A percentile compares a stretch with the other conserved stretches of the same genome.
Evolutionary conservation across 805 yeast genomes (phyloP).

Genomic region (Candida stauntonica): DNA sequence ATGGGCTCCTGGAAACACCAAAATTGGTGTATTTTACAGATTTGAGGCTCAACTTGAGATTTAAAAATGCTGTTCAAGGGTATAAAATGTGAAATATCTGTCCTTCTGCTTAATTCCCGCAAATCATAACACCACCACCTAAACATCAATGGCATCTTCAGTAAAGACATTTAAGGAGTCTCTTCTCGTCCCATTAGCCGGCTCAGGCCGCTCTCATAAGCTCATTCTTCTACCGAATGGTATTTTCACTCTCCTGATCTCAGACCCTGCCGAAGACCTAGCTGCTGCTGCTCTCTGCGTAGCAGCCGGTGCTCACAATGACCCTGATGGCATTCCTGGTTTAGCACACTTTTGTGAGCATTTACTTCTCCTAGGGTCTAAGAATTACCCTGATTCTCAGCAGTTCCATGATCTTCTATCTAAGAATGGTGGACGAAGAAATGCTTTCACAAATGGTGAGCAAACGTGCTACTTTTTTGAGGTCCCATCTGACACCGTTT

Average conservation of each 20-base stretch:
- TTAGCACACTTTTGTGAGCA: conserved; percentile 91
- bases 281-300: conserved; percentile 74
- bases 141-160: conserved; percentile 3
- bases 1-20: too few relatives aligned
- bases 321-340: conserved; percentile 68
- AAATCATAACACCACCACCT: neutral
- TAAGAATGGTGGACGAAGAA: conserved; percentile 50
- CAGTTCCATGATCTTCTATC: conserved; percentile 40
- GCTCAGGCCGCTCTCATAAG: conserved; percentile 38
- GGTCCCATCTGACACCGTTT: conserved; percentile 41
- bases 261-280: conserved; percentile 63
- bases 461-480: conserved; percentile 62
- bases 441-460: conserved; percentile 69
- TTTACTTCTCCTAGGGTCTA: conserved; percentile 54
- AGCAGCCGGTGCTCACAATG: conserved; percentile 76
- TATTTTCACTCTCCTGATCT: conserved; percentile 59
- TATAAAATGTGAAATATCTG: too few relatives aligned
- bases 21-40: neutral
- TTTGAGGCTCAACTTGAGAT: too few relatives aligned
- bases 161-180: conserved; percentile 19
- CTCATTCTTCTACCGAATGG: conserved; percentile 62
- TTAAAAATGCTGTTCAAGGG: too few relatives aligned
- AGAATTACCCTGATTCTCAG: conserved; percentile 45
- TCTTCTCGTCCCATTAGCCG: conserved; percentile 33
- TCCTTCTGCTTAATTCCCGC: too few relatives aligned